These are phyloP conservation scores for Liriodendron chinense DNA, from an alignment of 164 flowering plant genomes.

Conservation along the genomic window DNA sequence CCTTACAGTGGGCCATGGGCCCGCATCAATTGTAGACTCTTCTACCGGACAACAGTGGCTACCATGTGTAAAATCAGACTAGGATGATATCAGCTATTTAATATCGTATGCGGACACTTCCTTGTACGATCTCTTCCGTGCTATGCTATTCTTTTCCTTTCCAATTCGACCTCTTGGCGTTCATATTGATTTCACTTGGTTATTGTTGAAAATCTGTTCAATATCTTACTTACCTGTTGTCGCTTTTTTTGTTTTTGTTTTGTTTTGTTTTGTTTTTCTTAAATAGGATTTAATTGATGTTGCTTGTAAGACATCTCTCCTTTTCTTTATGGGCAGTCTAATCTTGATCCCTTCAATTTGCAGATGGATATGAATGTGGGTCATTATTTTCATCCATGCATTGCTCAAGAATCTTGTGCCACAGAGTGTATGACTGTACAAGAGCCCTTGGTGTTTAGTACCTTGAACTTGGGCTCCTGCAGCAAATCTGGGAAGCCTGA, in stretches of 20 bases:
- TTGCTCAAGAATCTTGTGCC: slow-evolving; percentile 21
- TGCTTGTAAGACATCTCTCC: not conserved
- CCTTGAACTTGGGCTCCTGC: slow-evolving; percentile 20
- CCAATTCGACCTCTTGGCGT: not conserved
- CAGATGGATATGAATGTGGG: slow-evolving; percentile 27
- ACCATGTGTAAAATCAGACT: too few species aligned
- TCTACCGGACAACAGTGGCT: too few species aligned
- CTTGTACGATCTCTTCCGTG: too few species aligned
- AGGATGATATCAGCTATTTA: too few species aligned
- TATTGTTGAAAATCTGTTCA: not conserved
- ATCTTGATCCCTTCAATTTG: not conserved
- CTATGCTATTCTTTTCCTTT: not conserved
- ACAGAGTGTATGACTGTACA: slow-evolving; percentile 20
- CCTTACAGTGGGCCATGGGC: too few species aligned
- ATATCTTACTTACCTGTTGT: not conserved
- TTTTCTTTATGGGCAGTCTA: not conserved
- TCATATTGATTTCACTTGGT: not conserved
- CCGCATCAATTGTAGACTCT: too few species aligned
- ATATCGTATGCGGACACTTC: too few species aligned
- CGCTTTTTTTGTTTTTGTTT: not conserved
- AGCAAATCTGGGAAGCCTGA: slow-evolving; percentile 29
- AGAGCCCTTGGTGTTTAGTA: slow-evolving; percentile 24
- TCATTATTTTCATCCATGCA: slow-evolving; percentile 24
- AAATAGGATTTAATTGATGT: not conserved
- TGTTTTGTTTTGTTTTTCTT: not conserved